phyloP scores from a whole-genome alignment of 768 basidiomycete genomes.

The Boletus tylopilopsis region DNA sequence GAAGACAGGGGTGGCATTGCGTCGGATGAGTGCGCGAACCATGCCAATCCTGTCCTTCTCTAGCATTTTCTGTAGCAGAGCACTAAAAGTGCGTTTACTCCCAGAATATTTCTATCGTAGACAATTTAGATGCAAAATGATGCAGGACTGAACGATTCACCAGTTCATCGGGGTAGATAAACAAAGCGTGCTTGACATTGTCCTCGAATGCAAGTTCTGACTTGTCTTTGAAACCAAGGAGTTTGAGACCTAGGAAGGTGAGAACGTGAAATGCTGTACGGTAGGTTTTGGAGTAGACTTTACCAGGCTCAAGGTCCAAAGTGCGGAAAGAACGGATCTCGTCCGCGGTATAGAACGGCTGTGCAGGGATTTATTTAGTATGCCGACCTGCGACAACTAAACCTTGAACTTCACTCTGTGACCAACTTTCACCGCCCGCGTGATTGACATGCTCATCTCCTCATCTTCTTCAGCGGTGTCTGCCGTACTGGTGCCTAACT shows the following conservation, averaged over 20 bases:
- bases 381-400: neutral
- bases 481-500: constrained; percentile 35
- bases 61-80: constrained; percentile 78
- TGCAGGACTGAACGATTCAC: constrained; percentile 38
- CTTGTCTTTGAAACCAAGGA: constrained; percentile 87
- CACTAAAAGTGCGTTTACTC: constrained; percentile 87
- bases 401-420: constrained; percentile 41
- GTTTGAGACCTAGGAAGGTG: constrained; percentile 61
- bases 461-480: constrained; percentile 32
- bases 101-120: constrained; percentile 69
- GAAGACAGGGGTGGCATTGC: constrained; percentile 73
- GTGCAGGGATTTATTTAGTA: constrained; percentile 5
- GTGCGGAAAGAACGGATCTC: constrained; percentile 82
- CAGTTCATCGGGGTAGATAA: constrained; percentile 89
- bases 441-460: constrained; percentile 35
- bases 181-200: constrained; percentile 87
- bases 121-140: neutral
- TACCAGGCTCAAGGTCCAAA: constrained; percentile 73
- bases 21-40: constrained; percentile 64
- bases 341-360: constrained; percentile 86
- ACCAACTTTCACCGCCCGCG: constrained; percentile 46
- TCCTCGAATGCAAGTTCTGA: constrained; percentile 75
- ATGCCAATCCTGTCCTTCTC: constrained; percentile 80
- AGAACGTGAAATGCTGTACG: neutral
- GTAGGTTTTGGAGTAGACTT: constrained; percentile 9